Base-by-base conservation (phyloP, 257 asterid species). In the Cynanchum wilfordii region DNA sequence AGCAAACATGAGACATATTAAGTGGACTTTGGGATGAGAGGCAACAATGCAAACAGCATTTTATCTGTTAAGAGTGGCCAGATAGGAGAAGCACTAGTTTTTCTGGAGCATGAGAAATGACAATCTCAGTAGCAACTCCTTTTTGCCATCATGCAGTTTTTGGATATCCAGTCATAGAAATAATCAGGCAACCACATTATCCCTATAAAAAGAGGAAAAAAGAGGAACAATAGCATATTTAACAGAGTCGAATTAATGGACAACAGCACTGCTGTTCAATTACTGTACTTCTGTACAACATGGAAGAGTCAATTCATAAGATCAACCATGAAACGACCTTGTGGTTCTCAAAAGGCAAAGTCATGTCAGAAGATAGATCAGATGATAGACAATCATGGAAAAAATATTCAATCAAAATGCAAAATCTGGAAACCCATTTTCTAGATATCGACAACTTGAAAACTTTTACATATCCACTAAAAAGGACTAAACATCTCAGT, bases 21-120 rank as follows among this genome's bases (percentile, higher is more conserved):
- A 76, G 75, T 76, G 74, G 69, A 59, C 50, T 69, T 62, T 38
- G 15, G 52, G 72, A 70, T 75, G 51, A 49, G 70, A 49, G 44
- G 73, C 74, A 60, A 22, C 50, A 50, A 50, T 24, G 27, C 16
- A 25, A 45, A 33, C 33, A 44, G 16, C 50, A 12, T 51, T 57
- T 38, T 24, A 17, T 42, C 64, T 38, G 70, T 33, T 49, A 51
- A 72, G 52, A 66, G 81, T 77, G 81, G 81, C 70, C 81, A 77
- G 73, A 40, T 47, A 29, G 55, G 81, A 72, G 74, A 71, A 72
- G 81, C 81, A 77, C 81, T 56, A 71, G 45, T 62, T 10, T 10
- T 69, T 19, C 66, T 69, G 56, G 27, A 64, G 75, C 49, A 59
- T 70, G 60, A 59, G 76, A 76, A 69, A 70, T 76, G 71, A 52